Base-by-base conservation (phyloP, 768 basidiomycete genomes). In the Lenzites betulinus region DNA sequence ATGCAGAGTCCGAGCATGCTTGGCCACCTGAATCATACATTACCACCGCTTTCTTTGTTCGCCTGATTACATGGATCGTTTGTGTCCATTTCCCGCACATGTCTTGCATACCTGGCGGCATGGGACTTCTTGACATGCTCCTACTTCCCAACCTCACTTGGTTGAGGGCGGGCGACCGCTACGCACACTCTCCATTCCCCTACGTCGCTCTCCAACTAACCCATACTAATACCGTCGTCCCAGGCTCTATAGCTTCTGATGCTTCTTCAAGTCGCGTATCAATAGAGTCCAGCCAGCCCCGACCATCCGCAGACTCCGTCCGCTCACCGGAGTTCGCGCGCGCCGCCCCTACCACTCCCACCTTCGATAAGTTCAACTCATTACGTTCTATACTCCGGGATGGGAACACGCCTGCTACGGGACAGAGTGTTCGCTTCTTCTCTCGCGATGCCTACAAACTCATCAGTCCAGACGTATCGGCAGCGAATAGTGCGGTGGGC, bases 351-450 rank as follows among this genome's bases (percentile, higher is more conserved):
- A 62, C 69, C 66, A 70, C 77, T 67, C 54, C 77, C 59, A 23
- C 70, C 46, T 76, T 79, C 25, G 72, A 74, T 36, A 58, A 63
- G 58, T 78, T 73, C 59, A 80, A 79, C 53, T 89, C 88, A 13
- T 77, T 88, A 6, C 83, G 88, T 15, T 90, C 89, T 16, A 91
- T 91, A 63, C 78, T 91, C 26, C 86, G 87, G 42, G 85, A 87
- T 61, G 82, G 81, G 3, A 85, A 85, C 48, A 87, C 88, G 0
- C 89, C 89, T 16, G 88, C 86, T 3, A 89, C 88, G 12, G 89
- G 89, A n/a, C 85, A 86, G 69, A 90, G 85, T 60, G 89, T 91
- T 42, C 85, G 89, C 7, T 90, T 91, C 75, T 89, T 90, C 71
- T 84, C 88, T 26, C 80, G 84, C 26, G 85, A 89, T 54, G 85